phyloP scores from a whole-genome alignment of 2,329 filamentous ascomycete genomes.

The Hymenoscyphus scutula region DNA sequence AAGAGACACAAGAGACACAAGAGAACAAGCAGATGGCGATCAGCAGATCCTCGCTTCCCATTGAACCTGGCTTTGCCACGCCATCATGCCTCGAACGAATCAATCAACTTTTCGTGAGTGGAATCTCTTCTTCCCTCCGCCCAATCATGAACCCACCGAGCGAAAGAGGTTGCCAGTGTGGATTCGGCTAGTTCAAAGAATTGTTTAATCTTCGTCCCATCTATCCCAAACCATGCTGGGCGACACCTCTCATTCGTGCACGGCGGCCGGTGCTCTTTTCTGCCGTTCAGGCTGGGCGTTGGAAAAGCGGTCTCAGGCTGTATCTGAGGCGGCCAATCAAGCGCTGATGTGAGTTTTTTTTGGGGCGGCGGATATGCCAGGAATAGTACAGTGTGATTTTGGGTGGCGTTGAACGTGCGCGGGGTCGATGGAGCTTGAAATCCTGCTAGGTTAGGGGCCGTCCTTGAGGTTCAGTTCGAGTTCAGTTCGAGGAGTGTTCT shows the following conservation, averaged over 20 bases:
- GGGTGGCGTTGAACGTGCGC: background rate
- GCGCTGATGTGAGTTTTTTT: background rate
- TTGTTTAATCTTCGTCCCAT: background rate
- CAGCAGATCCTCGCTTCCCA: background rate
- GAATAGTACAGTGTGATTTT: background rate
- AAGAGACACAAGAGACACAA: too few relatives aligned
- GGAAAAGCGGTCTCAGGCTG: background rate
- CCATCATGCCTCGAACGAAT: background rate
- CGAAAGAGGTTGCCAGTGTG: too few relatives aligned
- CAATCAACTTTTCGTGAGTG: background rate
- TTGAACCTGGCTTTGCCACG: background rate
- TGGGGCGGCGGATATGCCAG: background rate
- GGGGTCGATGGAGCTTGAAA: background rate
- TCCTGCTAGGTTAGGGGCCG: too few relatives aligned
- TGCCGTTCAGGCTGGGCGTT: conserved; percentile 1
- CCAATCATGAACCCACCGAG: background rate
- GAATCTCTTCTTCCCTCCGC: background rate
- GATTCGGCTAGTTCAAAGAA: background rate
- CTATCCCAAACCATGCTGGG: background rate
- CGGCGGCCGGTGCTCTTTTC: background rate
- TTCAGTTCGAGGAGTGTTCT: conserved; percentile 1
- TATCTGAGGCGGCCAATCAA: background rate
- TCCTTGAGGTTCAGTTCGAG: too few relatives aligned
- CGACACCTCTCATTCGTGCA: background rate
- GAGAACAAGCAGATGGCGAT: background rate